Percentiles rank a stretch among this genome's conserved stretches.
Evolutionary conservation across 2,329 filamentous ascomycete species (phyloP).

Genomic region (Xylaria sp.): DNA sequence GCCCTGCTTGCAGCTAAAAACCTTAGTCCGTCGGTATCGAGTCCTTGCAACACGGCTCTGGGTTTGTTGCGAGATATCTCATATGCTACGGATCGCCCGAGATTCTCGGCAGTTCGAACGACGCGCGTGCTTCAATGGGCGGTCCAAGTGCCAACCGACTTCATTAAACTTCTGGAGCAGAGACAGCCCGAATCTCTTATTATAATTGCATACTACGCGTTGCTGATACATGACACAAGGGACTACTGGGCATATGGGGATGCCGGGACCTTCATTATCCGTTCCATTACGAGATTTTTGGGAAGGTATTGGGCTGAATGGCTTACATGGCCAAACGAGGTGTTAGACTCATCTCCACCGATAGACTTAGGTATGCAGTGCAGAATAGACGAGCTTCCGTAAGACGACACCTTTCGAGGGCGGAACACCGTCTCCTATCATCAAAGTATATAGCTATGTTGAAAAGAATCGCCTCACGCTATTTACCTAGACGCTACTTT

Average conservation of each 20-base stretch:
- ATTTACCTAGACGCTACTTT: background rate
- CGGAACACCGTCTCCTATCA: background rate
- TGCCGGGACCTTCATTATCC: slow-evolving; percentile 40
- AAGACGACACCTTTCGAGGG: background rate
- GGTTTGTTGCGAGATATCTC: slow-evolving; percentile 6
- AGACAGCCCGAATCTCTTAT: slow-evolving; percentile 54
- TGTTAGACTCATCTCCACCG: slow-evolving; percentile 13
- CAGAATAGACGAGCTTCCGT: slow-evolving; percentile 4
- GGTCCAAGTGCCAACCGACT: slow-evolving; percentile 40
- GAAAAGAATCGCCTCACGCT: background rate
- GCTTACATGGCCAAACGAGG: slow-evolving; percentile 42
- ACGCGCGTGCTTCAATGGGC: slow-evolving; percentile 35
- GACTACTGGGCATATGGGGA: slow-evolving; percentile 49
- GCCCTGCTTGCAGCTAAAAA: slow-evolving; percentile 5
- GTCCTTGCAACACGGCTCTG: slow-evolving; percentile 19
- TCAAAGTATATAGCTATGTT: background rate
- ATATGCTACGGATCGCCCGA: background rate
- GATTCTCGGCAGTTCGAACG: background rate
- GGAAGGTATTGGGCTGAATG: slow-evolving; percentile 43
- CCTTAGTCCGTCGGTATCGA: background rate
- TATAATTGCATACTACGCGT: slow-evolving; percentile 55
- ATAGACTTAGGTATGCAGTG: slow-evolving; percentile 13
- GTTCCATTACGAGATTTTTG: slow-evolving; percentile 35
- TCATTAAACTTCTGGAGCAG: slow-evolving; percentile 48
- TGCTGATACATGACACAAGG: slow-evolving; percentile 50